A percentile compares a stretch with the other conserved stretches of the same genome.
phyloP scores from a whole-genome alignment of 2,329 filamentous ascomycete genomes.

The Calonectria pauciramosa region DNA sequence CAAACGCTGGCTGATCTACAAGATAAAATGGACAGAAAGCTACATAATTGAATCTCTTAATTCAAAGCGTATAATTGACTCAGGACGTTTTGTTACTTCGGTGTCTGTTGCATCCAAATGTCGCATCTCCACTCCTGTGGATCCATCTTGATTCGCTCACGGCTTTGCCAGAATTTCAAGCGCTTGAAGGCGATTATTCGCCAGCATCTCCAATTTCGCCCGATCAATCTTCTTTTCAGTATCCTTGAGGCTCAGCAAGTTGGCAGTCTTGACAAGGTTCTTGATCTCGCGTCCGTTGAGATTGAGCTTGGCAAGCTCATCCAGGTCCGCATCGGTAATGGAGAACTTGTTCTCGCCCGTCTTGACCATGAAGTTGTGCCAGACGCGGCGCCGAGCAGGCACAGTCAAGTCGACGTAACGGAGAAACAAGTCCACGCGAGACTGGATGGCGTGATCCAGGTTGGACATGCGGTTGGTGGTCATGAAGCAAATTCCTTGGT shows the following conservation, averaged over 20 bases:
- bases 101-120: no score
- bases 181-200: conserved; percentile 6
- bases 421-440: conserved; percentile 55
- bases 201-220: not conserved
- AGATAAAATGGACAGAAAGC: not conserved
- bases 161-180: not conserved
- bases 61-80: not conserved
- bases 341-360: not conserved
- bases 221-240: not conserved
- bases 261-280: conserved; percentile 21
- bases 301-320: not conserved
- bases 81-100: no score
- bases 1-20: not conserved
- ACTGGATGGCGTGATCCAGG: conserved; percentile 60
- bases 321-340: not conserved
- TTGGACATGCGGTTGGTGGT: conserved; percentile 60
- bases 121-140: not conserved
- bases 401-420: conserved; percentile 44
- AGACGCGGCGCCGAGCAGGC: not conserved
- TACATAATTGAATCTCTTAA: not conserved
- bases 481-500: conserved; percentile 57
- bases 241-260: not conserved
- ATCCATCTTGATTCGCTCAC: not conserved
- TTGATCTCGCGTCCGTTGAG: conserved; percentile 23
- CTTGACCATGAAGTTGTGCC: conserved; percentile 20